Base-by-base conservation (phyloP, 2,329 filamentous ascomycete genomes). In the Parastagonospora avenae region DNA sequence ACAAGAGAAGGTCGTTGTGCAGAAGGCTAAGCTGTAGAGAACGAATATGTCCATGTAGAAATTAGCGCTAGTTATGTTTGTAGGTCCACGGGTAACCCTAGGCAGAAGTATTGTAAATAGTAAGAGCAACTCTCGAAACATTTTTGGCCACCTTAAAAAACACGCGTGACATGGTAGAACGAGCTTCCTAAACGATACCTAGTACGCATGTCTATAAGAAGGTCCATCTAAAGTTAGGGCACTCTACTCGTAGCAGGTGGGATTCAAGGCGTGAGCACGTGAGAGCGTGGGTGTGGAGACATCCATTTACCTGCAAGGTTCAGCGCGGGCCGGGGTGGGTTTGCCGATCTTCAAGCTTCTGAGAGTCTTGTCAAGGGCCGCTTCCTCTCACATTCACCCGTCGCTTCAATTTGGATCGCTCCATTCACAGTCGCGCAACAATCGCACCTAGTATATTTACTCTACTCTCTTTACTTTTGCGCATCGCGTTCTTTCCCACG, bases 21-120 rank as follows among this genome's bases (percentile, higher is more conserved):
- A 74, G 59, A 73, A 70, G 64, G 58, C 71, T 2, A 76, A 73
- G 59, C 52, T 76, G 55, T 76, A 72, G 35, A 48, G 14, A 9
- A 31, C 2, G 10, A 11, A 14, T 29, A 33, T 41, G 8, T 14
- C 7, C 16, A 14, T 36, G 5, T 42, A 8, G 15, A 14, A 8
- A 12, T 28, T 10, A 27, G 28, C 33, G 14, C 9, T 48, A 52
- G 28, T 35, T 42, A 39, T 15, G 31, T 11, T 28, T 44, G 14
- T 43, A 16, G 35, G 35, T 8, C 3, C 4, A 36, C 19, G 12
- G 33, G n/a, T n/a, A n/a, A n/a, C n/a, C n/a, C 9, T 8, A 32
- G 19, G 3, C 5, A 5, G 19, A 24, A 24, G 3, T 24, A 24
- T 32, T 32, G 30, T 32, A 32, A 32, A 32, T 32, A 32, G n/a